Evolutionary conservation across 352 stramenopile genomes (phyloP), one percentile per base, ranked within the genome.

Genomic region (Plasmopara halstedii): DNA sequence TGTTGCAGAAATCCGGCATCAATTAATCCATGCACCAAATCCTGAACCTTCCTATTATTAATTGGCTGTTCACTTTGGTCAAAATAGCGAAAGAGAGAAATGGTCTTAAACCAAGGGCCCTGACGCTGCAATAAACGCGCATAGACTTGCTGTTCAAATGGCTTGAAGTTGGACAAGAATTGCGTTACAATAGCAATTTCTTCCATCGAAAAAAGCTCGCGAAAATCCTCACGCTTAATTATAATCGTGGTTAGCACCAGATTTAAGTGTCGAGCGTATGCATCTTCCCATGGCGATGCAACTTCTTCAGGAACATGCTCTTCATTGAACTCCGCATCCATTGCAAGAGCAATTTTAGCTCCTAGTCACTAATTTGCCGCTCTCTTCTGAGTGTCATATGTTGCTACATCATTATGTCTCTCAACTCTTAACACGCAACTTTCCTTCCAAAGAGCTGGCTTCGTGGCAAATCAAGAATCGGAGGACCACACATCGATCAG

Each of bases 61-160:
- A 43, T 47, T n/a, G 55, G 27, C 32, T 64, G 22, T 2, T 63
- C 47, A 3, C 33, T 18, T 26, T 31, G 32, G 9, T 46, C 48
- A 42, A 88, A 84, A 41, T 90, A 88, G 15, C 56, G 64, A 14
- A 82, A 58, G 18, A 92, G 55, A 19, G 75, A 82, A 15, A 62
- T 61, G 1, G 64, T 74, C 50, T 78, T 81, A 50, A 85, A 85
- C 81, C 81, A 93, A 36, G 67, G 60, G 0, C 78, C 81, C 46
- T 81, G 83, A 23, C 81, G 81, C 46, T 90, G 78, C 19, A 93
- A 73, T 18, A 90, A 49, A 8, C 76, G 81, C 31, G 79, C 75
- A 40, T 88, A 90, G 19, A 93, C 42, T n/a, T 76, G 62, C 53
- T 87, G 75, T 32, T 73, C 70, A 13, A 72, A 45, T 4, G 67